phyloP scores from a whole-genome alignment of 768 basidiomycete genomes.

The Phaeotremella skinneri region DNA sequence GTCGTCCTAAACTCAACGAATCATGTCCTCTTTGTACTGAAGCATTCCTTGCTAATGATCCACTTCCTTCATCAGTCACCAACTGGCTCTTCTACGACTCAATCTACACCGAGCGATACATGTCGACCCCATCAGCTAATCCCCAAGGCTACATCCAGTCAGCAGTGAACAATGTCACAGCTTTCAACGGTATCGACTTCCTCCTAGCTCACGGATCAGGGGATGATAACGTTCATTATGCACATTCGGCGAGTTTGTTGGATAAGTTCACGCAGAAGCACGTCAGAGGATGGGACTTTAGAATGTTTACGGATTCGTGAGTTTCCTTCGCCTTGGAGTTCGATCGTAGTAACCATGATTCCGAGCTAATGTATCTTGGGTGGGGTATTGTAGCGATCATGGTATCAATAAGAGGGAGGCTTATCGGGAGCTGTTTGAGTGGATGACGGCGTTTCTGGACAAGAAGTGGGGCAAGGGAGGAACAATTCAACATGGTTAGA shows the following conservation, averaged over 20 bases:
- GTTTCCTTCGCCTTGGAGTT: constrained; percentile 35
- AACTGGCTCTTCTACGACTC: constrained; percentile 62
- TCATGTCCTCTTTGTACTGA: neutral
- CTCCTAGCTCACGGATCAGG: constrained; percentile 88
- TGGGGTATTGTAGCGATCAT: constrained; percentile 81
- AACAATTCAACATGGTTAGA: constrained; percentile 5
- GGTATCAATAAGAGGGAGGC: constrained; percentile 70
- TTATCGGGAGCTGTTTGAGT: constrained; percentile 80
- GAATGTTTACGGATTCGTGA: constrained; percentile 96
- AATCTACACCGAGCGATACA: constrained; percentile 96
- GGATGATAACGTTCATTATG: constrained; percentile 92
- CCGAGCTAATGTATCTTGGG: neutral
- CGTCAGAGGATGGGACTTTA: constrained; percentile 70
- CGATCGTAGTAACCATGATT: neutral
- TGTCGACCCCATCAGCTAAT: constrained; percentile 78
- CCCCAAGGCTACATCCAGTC: constrained; percentile 83
- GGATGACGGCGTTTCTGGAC: constrained; percentile 73
- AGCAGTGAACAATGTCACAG: constrained; percentile 81
- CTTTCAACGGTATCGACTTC: constrained; percentile 75
- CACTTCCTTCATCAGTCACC: constrained; percentile 33
- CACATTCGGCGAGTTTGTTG: constrained; percentile 83
- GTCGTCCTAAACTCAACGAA: neutral
- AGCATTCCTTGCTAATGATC: neutral
- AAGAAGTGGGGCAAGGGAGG: constrained; percentile 78
- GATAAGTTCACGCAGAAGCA: constrained; percentile 84